phyloP scores from a whole-genome alignment of 331 rosid species.

The Cydonia oblonga region DNA sequence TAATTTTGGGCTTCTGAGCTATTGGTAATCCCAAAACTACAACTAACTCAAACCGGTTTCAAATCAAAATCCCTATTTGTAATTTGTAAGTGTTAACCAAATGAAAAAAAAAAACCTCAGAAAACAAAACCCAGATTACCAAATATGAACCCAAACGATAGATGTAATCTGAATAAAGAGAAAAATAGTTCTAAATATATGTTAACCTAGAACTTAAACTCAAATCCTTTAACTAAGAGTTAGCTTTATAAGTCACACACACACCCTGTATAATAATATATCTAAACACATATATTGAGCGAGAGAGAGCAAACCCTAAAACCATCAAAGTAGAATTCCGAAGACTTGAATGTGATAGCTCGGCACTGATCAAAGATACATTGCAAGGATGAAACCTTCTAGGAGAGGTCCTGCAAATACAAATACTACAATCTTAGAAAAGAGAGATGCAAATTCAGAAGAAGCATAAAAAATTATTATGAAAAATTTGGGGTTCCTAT shows the following conservation, averaged over 20 bases:
- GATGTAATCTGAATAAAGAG: background rate
- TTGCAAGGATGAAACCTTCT: slow-evolving; percentile 25
- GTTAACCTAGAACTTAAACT: background rate
- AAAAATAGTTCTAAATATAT: background rate
- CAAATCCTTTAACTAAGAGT: background rate
- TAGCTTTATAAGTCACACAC: background rate
- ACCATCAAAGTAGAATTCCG: slow-evolving; percentile 4
- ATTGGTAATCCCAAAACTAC: background rate
- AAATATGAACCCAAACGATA: background rate
- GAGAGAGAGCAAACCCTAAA: background rate
- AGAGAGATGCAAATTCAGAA: background rate
- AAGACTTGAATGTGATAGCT: background rate
- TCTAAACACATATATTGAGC: no score
- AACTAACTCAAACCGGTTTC: background rate
- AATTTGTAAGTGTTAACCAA: slow-evolving; percentile 16
- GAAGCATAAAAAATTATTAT: background rate
- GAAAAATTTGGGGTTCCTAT: no score
- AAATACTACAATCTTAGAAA: slow-evolving; percentile 8
- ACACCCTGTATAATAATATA: no score
- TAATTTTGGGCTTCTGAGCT: no score
- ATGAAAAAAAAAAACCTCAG: slow-evolving; percentile 11
- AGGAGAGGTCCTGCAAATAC: slow-evolving; percentile 2
- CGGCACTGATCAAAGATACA: slow-evolving; percentile 18
- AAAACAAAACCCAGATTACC: background rate
- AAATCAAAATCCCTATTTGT: slow-evolving; percentile 16